A percentile compares a stretch with the other conserved stretches of the same genome.
Evolutionary conservation across 208 protist species (phyloP).

Genomic region (Acanthamoeba sp.): DNA sequence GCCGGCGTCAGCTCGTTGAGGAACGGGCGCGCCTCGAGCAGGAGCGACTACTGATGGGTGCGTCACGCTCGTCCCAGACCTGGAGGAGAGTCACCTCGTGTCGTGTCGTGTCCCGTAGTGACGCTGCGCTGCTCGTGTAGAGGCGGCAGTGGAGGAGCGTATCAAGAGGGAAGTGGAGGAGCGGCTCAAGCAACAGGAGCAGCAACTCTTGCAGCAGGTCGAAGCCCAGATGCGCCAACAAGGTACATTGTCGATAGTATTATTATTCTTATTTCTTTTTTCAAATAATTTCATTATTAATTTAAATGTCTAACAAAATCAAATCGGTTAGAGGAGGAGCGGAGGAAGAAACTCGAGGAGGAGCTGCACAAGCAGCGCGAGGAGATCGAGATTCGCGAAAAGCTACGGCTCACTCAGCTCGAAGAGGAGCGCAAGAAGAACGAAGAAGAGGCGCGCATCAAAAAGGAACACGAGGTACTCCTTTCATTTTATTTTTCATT

Average conservation of each 20-base stretch:
- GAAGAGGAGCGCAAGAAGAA: conserved; percentile 44
- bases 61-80: too few species aligned
- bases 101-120: not conserved
- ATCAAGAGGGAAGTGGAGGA: conserved; percentile 18
- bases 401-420: not conserved
- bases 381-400: conserved; percentile 1
- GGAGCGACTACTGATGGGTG: not conserved
- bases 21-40: not conserved
- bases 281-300: too few species aligned
- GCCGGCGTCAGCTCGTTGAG: not conserved
- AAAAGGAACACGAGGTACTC: not conserved
- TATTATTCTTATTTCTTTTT: not conserved
- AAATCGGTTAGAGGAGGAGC: conserved; percentile 61
- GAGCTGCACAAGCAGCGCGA: conserved; percentile 39
- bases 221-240: not conserved
- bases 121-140: not conserved
- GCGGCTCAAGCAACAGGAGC: conserved; percentile 15
- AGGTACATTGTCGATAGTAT: not conserved
- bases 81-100: too few species aligned
- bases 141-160: conserved; percentile 10
- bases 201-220: conserved; percentile 3
- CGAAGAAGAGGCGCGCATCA: not conserved
- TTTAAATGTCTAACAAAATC: too few species aligned
- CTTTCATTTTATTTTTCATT: not conserved
- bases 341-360: conserved; percentile 30